A percentile compares a stretch with the other conserved stretches of the same genome.
Conservation (phyloP, 2,329 filamentous ascomycete species). For the Ophiosphaerella korrae region DNA sequence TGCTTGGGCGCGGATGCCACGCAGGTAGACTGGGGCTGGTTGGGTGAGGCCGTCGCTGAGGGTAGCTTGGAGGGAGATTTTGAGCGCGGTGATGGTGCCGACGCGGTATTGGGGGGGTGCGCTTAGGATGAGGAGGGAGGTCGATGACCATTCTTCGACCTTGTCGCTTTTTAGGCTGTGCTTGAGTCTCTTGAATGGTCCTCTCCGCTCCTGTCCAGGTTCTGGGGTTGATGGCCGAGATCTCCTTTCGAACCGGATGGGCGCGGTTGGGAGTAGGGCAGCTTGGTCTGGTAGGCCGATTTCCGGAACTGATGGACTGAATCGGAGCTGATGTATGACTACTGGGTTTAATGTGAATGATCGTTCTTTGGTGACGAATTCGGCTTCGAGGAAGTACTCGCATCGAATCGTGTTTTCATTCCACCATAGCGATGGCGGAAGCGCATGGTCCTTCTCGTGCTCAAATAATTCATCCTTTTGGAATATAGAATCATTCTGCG, state of each 20-base stretch:
- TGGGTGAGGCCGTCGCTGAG: slow-evolving; percentile 5
- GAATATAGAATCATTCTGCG: slow-evolving; percentile 13
- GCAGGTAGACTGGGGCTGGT: slow-evolving; percentile 21
- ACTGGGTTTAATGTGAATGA: slow-evolving; percentile 21
- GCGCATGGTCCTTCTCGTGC: slow-evolving; percentile 12
- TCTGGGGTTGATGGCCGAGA: slow-evolving; percentile 16
- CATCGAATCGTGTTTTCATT: slow-evolving; percentile 18
- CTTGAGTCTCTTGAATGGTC: slow-evolving; percentile 13
- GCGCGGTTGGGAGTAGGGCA: slow-evolving; percentile 6
- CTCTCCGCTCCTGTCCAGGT: slow-evolving; percentile 5
- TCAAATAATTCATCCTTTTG: slow-evolving; percentile 15
- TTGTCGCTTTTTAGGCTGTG: slow-evolving; percentile 11
- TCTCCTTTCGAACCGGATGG: slow-evolving; percentile 18
- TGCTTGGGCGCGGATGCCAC: slow-evolving; percentile 25
- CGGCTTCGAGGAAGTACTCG: slow-evolving; percentile 27
- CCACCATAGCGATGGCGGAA: slow-evolving; percentile 27
- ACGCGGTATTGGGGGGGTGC: slow-evolving; percentile 17
- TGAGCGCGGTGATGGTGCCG: slow-evolving; percentile 13
- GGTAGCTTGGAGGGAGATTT: slow-evolving; percentile 17
- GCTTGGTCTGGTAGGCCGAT: slow-evolving; percentile 1
- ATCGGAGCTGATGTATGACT: slow-evolving; percentile 22
- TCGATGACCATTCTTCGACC: slow-evolving; percentile 12
- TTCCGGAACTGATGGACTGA: slow-evolving; percentile 22
- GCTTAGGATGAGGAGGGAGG: slow-evolving; percentile 19
- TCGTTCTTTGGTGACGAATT: slow-evolving; percentile 15